Evolutionary conservation across 192 early-diverging fungal genomes (phyloP).

Genomic region (Spizellomyces sp.): DNA sequence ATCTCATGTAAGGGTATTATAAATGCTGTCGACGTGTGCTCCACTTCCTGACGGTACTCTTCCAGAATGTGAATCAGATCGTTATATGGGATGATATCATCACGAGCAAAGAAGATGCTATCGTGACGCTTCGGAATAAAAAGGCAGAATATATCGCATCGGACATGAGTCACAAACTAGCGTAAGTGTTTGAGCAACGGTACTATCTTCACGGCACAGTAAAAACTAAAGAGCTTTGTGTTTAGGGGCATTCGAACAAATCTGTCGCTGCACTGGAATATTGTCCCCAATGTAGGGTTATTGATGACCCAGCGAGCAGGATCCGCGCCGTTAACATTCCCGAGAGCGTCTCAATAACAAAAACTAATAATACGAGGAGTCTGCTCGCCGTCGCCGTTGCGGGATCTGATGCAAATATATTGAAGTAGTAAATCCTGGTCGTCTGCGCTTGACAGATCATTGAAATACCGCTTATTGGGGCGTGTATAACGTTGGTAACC

Average conservation of each 20-base stretch:
- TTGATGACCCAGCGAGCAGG: slow-evolving; percentile 45
- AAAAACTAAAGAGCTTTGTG: neutral
- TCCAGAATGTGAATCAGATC: slow-evolving; percentile 63
- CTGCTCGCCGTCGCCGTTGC: too few species aligned
- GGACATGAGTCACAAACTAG: slow-evolving; percentile 69
- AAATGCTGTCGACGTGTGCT: neutral
- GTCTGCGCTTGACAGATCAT: too few species aligned
- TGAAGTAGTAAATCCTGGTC: too few species aligned
- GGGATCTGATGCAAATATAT: too few species aligned
- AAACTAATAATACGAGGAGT: too few species aligned
- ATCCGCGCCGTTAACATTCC: slow-evolving; percentile 27
- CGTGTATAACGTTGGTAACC: too few species aligned
- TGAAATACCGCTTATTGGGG: too few species aligned
- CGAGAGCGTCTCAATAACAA: neutral
- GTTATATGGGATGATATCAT: slow-evolving; percentile 87
- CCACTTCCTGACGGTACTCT: neutral
- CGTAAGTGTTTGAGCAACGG: slow-evolving; percentile 42
- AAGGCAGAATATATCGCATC: slow-evolving; percentile 70
- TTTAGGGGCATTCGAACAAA: slow-evolving; percentile 66
- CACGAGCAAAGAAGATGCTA: slow-evolving; percentile 63
- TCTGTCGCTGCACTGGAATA: slow-evolving; percentile 78
- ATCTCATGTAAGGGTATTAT: slow-evolving; percentile 55
- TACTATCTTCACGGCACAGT: neutral
- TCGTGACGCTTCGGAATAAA: slow-evolving; percentile 56
- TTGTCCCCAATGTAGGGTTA: slow-evolving; percentile 77